Conservation (phyloP, 352 stramenopile genomes). For the Chrysophaeum taylorii region DNA sequence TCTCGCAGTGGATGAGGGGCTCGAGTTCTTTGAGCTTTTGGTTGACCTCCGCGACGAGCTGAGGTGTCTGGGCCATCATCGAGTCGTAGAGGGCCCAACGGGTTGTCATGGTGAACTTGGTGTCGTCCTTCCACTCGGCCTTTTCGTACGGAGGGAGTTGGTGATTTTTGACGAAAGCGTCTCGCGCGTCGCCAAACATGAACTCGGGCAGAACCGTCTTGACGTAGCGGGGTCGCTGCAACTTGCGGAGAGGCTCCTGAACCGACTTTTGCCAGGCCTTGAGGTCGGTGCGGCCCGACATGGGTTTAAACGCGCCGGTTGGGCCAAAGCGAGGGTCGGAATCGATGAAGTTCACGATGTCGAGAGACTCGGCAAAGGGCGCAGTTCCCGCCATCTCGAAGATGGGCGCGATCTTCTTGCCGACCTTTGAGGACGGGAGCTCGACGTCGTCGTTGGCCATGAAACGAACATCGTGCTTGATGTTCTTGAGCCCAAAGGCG, state of each 20-base stretch:
- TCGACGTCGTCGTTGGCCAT: constrained; percentile 63
- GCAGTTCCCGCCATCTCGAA: constrained; percentile 47
- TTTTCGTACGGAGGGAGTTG: constrained; percentile 58
- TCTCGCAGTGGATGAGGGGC: constrained; percentile 50
- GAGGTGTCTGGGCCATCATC: constrained; percentile 39
- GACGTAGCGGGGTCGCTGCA: constrained; percentile 59
- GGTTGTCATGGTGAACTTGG: constrained; percentile 41
- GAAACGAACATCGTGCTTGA: constrained; percentile 60
- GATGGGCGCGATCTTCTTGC: constrained; percentile 71
- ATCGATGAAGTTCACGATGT: constrained; percentile 62
- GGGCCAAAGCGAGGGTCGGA: constrained; percentile 53
- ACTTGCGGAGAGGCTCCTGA: constrained; percentile 42
- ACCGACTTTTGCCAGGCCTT: constrained; percentile 59
- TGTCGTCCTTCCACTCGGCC: constrained; percentile 46
- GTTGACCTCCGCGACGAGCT: constrained; percentile 55
- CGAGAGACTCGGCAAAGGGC: constrained; percentile 55
- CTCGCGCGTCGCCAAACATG: constrained; percentile 46
- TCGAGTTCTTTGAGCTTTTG: constrained; percentile 54
- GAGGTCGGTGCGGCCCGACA: constrained; percentile 47
- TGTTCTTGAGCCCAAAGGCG: constrained; percentile 59
- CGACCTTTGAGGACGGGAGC: constrained; percentile 54
- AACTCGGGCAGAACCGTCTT: constrained; percentile 59
- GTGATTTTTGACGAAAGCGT: constrained; percentile 67
- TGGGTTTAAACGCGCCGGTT: constrained; percentile 37
- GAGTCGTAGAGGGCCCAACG: constrained; percentile 51